Conservation (phyloP, 2,329 filamentous ascomycete genomes). For the Colletotrichum plurivorum region DNA sequence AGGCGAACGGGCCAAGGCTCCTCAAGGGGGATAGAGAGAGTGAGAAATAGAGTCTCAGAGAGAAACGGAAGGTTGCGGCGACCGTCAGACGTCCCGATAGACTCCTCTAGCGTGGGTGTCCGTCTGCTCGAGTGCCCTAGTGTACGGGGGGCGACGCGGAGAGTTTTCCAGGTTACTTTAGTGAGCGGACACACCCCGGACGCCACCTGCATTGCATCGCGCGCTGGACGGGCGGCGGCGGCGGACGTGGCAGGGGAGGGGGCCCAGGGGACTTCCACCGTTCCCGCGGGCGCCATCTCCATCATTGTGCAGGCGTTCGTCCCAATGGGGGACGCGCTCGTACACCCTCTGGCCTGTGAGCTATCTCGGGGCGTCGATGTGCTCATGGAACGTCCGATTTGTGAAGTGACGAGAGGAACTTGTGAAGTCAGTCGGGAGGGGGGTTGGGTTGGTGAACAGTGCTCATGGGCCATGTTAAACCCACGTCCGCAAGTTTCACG, state of each 20-base stretch:
- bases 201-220: conserved; percentile 21
- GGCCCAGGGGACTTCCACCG: conserved; percentile 9
- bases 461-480: too few species aligned
- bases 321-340: conserved; percentile 15
- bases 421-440: too few species aligned
- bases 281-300: conserved; percentile 30
- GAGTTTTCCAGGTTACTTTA: conserved; percentile 11
- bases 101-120: not conserved
- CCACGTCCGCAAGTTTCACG: too few species aligned
- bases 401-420: not conserved
- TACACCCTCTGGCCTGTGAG: conserved; percentile 3
- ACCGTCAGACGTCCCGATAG: conserved; percentile 19
- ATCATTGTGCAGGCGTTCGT: conserved; percentile 35
- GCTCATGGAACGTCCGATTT: not conserved
- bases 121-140: not conserved
- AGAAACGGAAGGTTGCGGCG: not conserved
- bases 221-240: not conserved
- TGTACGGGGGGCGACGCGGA: conserved; percentile 1
- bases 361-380: not conserved
- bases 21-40: conserved; percentile 10
- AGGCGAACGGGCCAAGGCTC: conserved; percentile 4
- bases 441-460: too few species aligned
- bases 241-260: conserved; percentile 1
- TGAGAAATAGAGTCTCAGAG: not conserved
- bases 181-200: conserved; percentile 15